phyloP scores from a whole-genome alignment of 116 monocot genomes.

The Thalassia testudinum region DNA sequence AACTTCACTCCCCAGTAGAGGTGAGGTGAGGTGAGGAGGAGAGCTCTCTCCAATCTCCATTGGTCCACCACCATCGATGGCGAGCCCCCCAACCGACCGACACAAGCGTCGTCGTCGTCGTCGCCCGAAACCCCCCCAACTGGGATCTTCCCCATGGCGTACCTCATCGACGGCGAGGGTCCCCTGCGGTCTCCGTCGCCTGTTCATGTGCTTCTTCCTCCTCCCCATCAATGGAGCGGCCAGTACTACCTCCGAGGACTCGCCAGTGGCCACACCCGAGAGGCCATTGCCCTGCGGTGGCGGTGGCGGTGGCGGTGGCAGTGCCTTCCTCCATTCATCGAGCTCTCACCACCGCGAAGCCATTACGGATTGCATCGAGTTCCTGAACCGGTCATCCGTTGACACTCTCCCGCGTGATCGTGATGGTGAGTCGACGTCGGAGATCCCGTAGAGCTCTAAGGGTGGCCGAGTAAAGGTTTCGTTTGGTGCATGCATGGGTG shows the following conservation, averaged over 20 bases:
- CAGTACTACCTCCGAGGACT: not conserved
- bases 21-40: no score
- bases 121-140: no score
- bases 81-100: no score
- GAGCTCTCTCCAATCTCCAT: no score
- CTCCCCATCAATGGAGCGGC: not conserved
- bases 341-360: slow-evolving; percentile 18
- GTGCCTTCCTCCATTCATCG: not conserved
- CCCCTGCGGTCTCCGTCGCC: slow-evolving; percentile 3
- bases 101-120: no score
- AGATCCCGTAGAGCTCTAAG: no score
- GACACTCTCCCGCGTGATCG: slow-evolving; percentile 1
- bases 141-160: not conserved
- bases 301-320: slow-evolving; percentile 1
- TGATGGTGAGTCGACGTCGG: no score
- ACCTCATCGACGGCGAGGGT: no score
- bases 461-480: no score
- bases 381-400: slow-evolving; percentile 13
- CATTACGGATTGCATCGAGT: slow-evolving; percentile 19
- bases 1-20: no score
- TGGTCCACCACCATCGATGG: no score
- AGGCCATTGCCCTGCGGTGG: slow-evolving; percentile 1
- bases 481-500: no score
- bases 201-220: slow-evolving; percentile 14
- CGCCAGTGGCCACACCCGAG: not conserved